Conservation (phyloP, 2,329 filamentous ascomycete genomes). For the Claviceps quebecensis region DNA sequence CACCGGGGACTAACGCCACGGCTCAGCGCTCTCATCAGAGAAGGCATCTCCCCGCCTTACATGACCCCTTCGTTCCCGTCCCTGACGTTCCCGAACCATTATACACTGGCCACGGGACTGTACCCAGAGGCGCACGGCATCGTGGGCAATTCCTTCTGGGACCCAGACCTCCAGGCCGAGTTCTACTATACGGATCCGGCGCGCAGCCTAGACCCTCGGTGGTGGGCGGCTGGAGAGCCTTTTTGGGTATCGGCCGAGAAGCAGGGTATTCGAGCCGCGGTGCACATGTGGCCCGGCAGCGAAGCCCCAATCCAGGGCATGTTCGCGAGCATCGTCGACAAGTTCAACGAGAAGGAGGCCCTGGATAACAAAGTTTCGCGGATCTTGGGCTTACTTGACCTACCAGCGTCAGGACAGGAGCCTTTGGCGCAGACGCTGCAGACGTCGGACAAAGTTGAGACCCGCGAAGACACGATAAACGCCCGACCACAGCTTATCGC, state of each 20-base stretch:
- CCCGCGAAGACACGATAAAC: conserved; percentile 24
- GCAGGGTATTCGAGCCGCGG: conserved; percentile 61
- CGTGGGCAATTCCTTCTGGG: conserved; percentile 92
- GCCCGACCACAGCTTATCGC: conserved; percentile 81
- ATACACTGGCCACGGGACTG: conserved; percentile 79
- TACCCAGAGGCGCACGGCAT: conserved; percentile 89
- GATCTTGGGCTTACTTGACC: conserved; percentile 71
- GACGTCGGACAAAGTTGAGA: not conserved
- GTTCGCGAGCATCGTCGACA: conserved; percentile 70
- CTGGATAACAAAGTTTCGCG: conserved; percentile 64
- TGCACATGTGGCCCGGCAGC: conserved; percentile 98
- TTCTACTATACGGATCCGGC: conserved; percentile 77
- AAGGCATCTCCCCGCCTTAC: conserved; percentile 79
- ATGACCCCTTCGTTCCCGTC: conserved; percentile 93
- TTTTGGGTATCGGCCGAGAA: conserved; percentile 88
- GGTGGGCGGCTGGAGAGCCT: conserved; percentile 81
- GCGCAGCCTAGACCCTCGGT: conserved; percentile 68
- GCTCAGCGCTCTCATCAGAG: conserved; percentile 61
- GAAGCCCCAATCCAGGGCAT: conserved; percentile 70
- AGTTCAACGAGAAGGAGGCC: conserved; percentile 64
- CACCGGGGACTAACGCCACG: conserved; percentile 71
- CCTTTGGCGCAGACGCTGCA: conserved; percentile 11
- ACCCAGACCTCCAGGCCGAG: conserved; percentile 58
- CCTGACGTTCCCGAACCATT: conserved; percentile 94
- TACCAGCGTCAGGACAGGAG: conserved; percentile 55